Evolutionary conservation across 306 rosid genomes (phyloP), one percentile per base, ranked within the genome.

Genomic region (Parietaria judaica): DNA sequence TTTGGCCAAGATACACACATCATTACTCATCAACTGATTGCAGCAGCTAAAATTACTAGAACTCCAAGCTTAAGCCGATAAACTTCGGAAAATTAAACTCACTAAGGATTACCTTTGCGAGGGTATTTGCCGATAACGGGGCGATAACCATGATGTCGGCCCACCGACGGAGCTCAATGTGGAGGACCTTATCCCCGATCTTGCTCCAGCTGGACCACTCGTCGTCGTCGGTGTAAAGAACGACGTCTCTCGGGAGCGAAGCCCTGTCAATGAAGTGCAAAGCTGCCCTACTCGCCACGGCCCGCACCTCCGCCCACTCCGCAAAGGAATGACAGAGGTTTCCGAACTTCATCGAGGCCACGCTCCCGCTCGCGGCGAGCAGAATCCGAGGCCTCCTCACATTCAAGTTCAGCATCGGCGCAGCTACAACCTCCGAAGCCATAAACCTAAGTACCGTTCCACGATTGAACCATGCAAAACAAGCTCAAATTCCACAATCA

Each of bases 91-190:
- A 14, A 65, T 8, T 55, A 58, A 23, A 60, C n/a, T 46, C 61
- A 14, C 45, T 17, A 34, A n/a, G 6, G 36, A 35, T 66, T 90
- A 92, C 98, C 98, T 88, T 92, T 75, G 66, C 92, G 50, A 92
- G 88, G 14, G 94, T 92, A 72, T 88, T 79, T 34, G 96, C 94
- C 52, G 98, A 92, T 60, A 88, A 69, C 13, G 98, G 98, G 43
- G 96, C 96, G 48, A 92, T 79, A 57, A 92, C 84, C 83, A 92
- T 63, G 66, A 88, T 76, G 60, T 92, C 98, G 69, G 96, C 98
- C 96, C 98, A 92, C 54, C 64, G 69, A 35, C 76, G 67, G 61
- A 92, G 96, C 69, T 86, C 88, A 76, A 84, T 82, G 79, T 88
- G 95, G 70, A 86, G 80, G 43, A 88, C 84, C 5, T 41, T 35